Percentiles rank a stretch among this genome's conserved stretches.
phyloP scores from a whole-genome alignment of 169 alveolate genomes.

The Plasmodium vinckei region DNA sequence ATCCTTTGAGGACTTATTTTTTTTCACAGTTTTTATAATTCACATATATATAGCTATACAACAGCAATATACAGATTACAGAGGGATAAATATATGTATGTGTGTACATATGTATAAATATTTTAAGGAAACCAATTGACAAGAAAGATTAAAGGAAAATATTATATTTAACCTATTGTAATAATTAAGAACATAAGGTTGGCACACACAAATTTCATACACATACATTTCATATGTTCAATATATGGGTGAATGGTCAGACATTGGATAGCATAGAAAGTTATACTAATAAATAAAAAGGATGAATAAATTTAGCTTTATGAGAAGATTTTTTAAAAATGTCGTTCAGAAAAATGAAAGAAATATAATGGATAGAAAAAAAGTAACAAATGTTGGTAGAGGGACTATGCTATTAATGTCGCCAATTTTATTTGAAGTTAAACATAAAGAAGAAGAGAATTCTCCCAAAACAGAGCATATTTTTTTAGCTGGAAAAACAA shows the following conservation, averaged over 20 bases:
- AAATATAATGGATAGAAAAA: not conserved
- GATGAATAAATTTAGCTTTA: not conserved
- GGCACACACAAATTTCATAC: no score
- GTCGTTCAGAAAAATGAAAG: not conserved
- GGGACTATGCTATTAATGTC: constrained; percentile 53
- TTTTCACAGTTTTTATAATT: no score
- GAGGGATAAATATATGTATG: not conserved
- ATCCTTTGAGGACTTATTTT: no score
- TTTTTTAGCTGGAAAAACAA: constrained; percentile 67
- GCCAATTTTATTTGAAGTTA: constrained; percentile 51
- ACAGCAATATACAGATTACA: no score
- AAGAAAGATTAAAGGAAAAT: not conserved
- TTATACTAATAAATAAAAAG: not conserved
- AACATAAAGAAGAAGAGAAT: constrained; percentile 69
- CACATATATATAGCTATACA: no score
- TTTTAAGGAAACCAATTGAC: not conserved
- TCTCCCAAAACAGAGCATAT: constrained; percentile 58
- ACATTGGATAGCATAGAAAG: no score
- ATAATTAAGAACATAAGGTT: not conserved
- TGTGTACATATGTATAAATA: not conserved
- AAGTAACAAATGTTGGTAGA: not conserved
- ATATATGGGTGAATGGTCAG: no score
- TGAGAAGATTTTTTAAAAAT: not conserved
- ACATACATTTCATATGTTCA: no score
- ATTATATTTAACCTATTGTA: not conserved